Conservation (phyloP, 768 basidiomycete species). For the Chiua virens region DNA sequence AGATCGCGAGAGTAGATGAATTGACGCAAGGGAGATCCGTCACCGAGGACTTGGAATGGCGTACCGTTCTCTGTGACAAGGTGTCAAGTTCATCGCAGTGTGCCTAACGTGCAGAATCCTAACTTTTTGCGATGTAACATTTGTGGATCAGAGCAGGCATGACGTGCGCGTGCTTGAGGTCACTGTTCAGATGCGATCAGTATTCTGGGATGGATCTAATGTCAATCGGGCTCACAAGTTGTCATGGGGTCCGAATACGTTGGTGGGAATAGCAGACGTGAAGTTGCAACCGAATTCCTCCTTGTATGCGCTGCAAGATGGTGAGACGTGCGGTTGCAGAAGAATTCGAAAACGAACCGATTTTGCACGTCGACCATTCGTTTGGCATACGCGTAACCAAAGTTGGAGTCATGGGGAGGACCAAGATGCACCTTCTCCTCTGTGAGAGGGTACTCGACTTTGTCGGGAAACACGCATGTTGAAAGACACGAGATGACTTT, state of each 20-base stretch:
- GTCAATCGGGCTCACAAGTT: conserved; percentile 64
- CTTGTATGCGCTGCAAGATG: conserved; percentile 75
- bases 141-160: conserved; percentile 94
- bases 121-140: conserved; percentile 89
- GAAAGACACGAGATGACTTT: conserved; percentile 96
- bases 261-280: conserved; percentile 95
- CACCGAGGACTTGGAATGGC: conserved; percentile 84
- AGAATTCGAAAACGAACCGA: conserved; percentile 54
- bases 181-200: conserved; percentile 44
- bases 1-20: conserved; percentile 98
- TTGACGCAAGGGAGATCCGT: conserved; percentile 92
- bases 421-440: conserved; percentile 92
- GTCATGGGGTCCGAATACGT: conserved; percentile 93
- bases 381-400: conserved; percentile 96
- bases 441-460: conserved; percentile 89
- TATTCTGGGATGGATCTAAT: neutral
- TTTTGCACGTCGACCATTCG: conserved; percentile 95
- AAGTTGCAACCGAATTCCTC: conserved; percentile 95
- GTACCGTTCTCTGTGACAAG: conserved; percentile 64
- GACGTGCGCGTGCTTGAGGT: conserved; percentile 89
- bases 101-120: conserved; percentile 5
- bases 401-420: conserved; percentile 92
- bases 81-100: neutral
- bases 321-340: neutral
- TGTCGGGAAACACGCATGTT: conserved; percentile 96